Evolutionary conservation across 768 basidiomycete genomes (phyloP), one percentile per base, ranked within the genome.

Genomic region (Tubosaeta sp.): DNA sequence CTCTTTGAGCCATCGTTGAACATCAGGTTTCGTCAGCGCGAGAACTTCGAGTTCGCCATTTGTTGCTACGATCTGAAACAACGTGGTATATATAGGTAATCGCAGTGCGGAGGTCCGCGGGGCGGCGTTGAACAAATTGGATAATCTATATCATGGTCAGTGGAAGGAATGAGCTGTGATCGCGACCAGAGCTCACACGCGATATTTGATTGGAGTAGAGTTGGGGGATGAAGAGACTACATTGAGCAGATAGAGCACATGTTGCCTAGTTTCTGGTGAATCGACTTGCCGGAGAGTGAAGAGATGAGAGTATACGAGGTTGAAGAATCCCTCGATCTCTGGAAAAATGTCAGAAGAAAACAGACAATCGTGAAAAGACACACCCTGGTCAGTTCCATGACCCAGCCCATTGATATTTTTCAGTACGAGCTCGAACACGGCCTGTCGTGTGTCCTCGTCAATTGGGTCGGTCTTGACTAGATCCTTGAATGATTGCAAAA

Each of bases 311-410:
- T 80, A 86, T 38, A 92, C 64, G 30, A 92, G 76, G 68, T 91
- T 91, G 76, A 90, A 92, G 68, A 91, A 92, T 18, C 90, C 90
- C 71, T 92, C 89, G 55, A 83, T 82, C 71, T 93, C 86, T 88
- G 64, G 21, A 38, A 19, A 29, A 47, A 27, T 27, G 35, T 60
- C 6, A 61, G 32, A 32, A 55, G 18, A 14, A 19, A 27, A 46
- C n/a, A 34, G 21, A 2, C 46, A 21, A 47, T 51, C 31, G 18
- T 24, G 11, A 25, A 21, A 11, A 39, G 40, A 65, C 78, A 42
- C 59, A 86, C 90, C 90, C 73, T 81, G 82, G 56, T 91, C 90
- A 16, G 78, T 73, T 34, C 90, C 90, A 31, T 88, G 86, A 27
- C 91, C 90, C 16, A 91, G 61, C 3, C 79, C 74, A 57, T 81